These are phyloP conservation scores for Sarocladiaceae sp. DNA, from an alignment of 2,329 filamentous ascomycete genomes.

Conservation along the genomic window DNA sequence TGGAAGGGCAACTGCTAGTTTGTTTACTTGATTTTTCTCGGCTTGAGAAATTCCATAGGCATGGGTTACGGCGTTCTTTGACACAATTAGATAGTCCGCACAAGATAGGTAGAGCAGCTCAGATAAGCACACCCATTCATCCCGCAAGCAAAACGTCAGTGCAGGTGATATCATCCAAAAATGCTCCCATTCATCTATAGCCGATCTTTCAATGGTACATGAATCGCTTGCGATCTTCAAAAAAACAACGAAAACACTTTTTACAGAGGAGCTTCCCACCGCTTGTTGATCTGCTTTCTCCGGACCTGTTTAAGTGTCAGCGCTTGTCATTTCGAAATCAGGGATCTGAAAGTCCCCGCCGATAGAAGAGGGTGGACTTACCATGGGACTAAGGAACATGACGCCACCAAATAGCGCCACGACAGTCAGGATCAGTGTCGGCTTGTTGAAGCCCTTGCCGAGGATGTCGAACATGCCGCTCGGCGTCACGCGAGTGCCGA, in stretches of 20 bases:
- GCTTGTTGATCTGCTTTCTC: conserved; percentile 61
- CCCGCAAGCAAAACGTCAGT: no score
- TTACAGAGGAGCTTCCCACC: conserved; percentile 44
- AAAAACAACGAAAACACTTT: conserved; percentile 8
- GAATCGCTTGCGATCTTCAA: conserved; percentile 1
- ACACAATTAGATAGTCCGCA: no score
- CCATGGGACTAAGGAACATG: conserved; percentile 74
- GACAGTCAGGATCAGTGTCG: conserved; percentile 78
- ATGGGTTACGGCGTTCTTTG: no score
- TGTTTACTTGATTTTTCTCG: no score
- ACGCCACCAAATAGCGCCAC: conserved; percentile 73
- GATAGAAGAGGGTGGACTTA: conserved; percentile 43
- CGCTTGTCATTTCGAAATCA: background rate
- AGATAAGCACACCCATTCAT: no score
- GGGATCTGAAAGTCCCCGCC: no score
- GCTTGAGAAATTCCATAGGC: no score
- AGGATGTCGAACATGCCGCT: conserved; percentile 88
- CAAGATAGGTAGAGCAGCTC: no score
- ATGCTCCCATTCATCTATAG: no score
- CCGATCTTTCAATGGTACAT: no score
- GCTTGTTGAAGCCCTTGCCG: conserved; percentile 88
- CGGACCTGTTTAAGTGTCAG: conserved; percentile 41
- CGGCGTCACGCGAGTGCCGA: conserved; percentile 78
- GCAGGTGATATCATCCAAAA: no score
- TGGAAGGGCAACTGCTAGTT: conserved; percentile 45